Percentiles rank a stretch among this genome's conserved stretches.
These are phyloP conservation scores for Triticum timopheevii DNA, from an alignment of 176 grass and related monocot species.

Conservation along the genomic window DNA sequence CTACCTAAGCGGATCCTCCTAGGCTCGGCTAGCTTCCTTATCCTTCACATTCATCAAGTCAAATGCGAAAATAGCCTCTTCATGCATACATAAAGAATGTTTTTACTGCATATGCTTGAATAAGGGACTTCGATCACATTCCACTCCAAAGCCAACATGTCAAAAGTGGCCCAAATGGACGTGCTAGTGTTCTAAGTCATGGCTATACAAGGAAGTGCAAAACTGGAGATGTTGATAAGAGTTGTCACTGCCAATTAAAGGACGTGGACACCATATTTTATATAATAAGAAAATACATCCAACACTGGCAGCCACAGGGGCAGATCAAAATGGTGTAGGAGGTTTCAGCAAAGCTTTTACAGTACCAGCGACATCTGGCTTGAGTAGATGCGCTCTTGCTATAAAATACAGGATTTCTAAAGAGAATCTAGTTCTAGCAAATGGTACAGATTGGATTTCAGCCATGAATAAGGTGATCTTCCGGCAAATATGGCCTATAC, in stretches of 20 bases:
- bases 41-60: too few relatives aligned
- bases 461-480: background rate
- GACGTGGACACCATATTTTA: background rate
- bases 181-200: background rate
- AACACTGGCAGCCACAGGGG: background rate
- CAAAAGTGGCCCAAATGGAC: background rate
- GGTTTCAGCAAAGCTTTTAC: conserved; percentile 15
- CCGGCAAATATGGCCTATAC: background rate
- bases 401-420: background rate
- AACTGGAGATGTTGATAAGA: background rate
- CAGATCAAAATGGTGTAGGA: background rate
- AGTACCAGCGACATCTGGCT: background rate
- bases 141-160: background rate
- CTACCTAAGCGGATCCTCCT: too few relatives aligned
- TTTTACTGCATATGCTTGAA: background rate
- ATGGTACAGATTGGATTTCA: background rate
- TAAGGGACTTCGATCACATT: background rate
- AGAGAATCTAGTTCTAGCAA: background rate
- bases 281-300: background rate
- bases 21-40: too few relatives aligned
- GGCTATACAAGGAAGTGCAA: background rate
- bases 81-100: background rate
- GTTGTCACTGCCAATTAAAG: background rate
- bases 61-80: too few relatives aligned
- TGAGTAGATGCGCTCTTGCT: background rate